Conservation (phyloP, 805 yeast genomes). For the Yarrowia sp. region DNA sequence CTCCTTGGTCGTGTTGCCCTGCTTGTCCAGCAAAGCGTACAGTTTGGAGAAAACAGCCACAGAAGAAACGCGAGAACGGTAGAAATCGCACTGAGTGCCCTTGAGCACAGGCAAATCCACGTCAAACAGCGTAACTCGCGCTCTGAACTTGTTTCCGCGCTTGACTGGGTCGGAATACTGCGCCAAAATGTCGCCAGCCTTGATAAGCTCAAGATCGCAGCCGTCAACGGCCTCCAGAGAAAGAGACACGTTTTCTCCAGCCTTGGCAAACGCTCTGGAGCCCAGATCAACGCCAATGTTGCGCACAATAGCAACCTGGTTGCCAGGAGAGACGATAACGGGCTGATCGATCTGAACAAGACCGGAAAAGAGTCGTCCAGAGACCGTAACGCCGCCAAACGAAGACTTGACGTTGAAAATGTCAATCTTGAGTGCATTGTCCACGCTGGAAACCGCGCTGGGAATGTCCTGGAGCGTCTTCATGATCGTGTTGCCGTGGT, state of each 20-base stretch:
- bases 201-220: conserved; percentile 46
- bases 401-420: conserved; percentile 60
- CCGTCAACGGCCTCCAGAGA: conserved; percentile 46
- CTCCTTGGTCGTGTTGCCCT: conserved; percentile 39
- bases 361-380: conserved; percentile 71
- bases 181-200: conserved; percentile 67
- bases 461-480: conserved; percentile 38
- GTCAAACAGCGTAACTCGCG: conserved; percentile 64
- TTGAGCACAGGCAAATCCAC: conserved; percentile 68
- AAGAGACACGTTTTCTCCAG: conserved; percentile 56
- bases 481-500: conserved; percentile 46
- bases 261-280: conserved; percentile 30
- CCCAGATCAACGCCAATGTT: conserved; percentile 30
- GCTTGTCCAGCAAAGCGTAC: conserved; percentile 37
- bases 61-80: conserved; percentile 69
- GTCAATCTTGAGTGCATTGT: conserved; percentile 54
- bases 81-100: conserved; percentile 75
- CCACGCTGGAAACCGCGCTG: conserved; percentile 30
- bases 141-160: conserved; percentile 50
- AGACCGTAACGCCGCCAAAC: conserved; percentile 49
- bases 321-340: conserved; percentile 54
- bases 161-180: conserved; percentile 48
- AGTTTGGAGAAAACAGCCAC: conserved; percentile 64
- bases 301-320: conserved; percentile 34
- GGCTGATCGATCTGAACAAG: conserved; percentile 68